These are phyloP conservation scores for Cladochytrium replicatum DNA, from an alignment of 192 early-diverging fungal species.

Conservation along the genomic window DNA sequence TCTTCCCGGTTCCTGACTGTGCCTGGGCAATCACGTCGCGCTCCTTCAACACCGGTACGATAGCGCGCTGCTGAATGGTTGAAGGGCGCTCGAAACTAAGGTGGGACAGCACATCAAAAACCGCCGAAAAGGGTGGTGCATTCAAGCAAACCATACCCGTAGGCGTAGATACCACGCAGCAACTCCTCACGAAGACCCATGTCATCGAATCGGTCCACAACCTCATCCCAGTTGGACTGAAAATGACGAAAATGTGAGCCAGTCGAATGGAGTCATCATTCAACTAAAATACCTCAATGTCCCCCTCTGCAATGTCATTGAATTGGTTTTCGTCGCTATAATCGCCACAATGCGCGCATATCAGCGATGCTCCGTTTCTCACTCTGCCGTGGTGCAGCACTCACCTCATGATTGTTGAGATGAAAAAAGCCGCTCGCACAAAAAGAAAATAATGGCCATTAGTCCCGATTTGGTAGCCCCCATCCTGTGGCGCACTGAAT, in stretches of 20 bases:
- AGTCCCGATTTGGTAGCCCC: too few relatives aligned
- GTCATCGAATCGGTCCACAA: constrained; percentile 92
- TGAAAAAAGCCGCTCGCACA: too few relatives aligned
- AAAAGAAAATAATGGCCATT: too few relatives aligned
- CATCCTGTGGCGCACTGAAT: too few relatives aligned
- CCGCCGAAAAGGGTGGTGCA: neutral
- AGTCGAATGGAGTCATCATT: neutral
- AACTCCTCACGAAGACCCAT: constrained; percentile 85
- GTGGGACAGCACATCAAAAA: neutral
- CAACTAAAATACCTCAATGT: neutral
- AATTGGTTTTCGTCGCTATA: neutral
- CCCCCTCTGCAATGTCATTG: neutral
- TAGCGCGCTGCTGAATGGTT: constrained; percentile 93
- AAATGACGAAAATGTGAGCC: constrained; percentile 9
- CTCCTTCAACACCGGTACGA: constrained; percentile 87
- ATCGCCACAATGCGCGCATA: neutral
- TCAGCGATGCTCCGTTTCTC: too few relatives aligned
- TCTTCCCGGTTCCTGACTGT: constrained; percentile 99
- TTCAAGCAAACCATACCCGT: constrained; percentile 53
- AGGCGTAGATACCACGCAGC: constrained; percentile 96
- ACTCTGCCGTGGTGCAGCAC: too few relatives aligned
- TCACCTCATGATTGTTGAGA: too few relatives aligned
- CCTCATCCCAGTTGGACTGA: constrained; percentile 89
- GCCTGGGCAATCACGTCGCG: constrained; percentile 99
- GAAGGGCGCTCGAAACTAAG: constrained; percentile 92